phyloP scores from a whole-genome alignment of 441 rosid species.

The Macaranga tanarius region DNA sequence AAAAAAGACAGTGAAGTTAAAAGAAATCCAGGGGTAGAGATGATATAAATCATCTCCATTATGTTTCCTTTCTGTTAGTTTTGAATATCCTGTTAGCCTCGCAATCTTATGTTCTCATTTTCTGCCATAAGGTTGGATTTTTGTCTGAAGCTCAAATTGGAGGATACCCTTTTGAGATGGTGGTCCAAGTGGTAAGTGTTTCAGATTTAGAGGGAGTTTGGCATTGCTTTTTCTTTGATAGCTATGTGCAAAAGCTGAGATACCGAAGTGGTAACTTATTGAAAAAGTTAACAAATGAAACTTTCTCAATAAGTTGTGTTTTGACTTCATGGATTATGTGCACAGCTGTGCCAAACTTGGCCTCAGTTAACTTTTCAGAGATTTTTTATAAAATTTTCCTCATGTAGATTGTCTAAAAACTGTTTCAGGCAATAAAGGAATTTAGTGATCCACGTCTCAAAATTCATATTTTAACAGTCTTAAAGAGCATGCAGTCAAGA shows the following conservation, averaged over 20 bases:
- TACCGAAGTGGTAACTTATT: no score
- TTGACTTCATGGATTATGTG: no score
- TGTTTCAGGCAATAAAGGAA: slow-evolving; percentile 81
- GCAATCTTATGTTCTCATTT: slow-evolving; percentile 32
- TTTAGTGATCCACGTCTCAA: slow-evolving; percentile 88
- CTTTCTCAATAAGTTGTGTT: no score
- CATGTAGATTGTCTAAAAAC: slow-evolving; percentile 22
- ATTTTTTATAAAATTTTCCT: slow-evolving; percentile 6
- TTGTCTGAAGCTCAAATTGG: slow-evolving; percentile 96
- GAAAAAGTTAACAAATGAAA: no score
- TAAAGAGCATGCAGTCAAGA: slow-evolving; percentile 79
- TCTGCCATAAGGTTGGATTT: slow-evolving; percentile 85
- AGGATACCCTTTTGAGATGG: slow-evolving; percentile 84
- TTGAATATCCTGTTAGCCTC: slow-evolving; percentile 7
- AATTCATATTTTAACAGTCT: slow-evolving; percentile 81
- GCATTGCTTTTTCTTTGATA: no score
- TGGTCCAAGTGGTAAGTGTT: slow-evolving; percentile 71
- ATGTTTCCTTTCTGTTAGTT: slow-evolving; percentile 22
- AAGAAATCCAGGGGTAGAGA: background rate
- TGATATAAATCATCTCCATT: slow-evolving; percentile 2
- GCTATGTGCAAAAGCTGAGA: no score
- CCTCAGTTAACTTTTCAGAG: slow-evolving; percentile 9
- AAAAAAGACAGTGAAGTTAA: background rate
- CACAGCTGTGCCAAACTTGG: no score
- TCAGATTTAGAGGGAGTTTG: background rate